Base-by-base conservation (phyloP, 805 yeast species). In the Suhomyces canberraensis region DNA sequence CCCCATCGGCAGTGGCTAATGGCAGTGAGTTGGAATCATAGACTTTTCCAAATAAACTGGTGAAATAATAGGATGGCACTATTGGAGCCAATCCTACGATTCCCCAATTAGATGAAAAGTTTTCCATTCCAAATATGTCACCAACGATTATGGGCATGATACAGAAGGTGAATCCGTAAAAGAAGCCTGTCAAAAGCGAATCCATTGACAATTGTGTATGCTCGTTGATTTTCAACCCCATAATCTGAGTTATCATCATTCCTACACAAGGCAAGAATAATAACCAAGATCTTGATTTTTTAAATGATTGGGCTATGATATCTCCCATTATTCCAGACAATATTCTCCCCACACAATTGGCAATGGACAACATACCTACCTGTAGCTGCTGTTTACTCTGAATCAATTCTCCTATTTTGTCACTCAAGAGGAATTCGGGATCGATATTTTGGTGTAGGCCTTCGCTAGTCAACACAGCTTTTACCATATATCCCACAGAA, bases 91-190 rank as follows among this genome's bases (percentile, higher is more conserved):
- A 51, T 8, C 81, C 78, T 16, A 82, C 71, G 24, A 79, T 52
- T 0, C 95, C 95, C 86, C 89, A 84, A 50, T 82, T 82, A 45
- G 74, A 78, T 6, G 85, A 75, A 48, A 84, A 82, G 35, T 74
- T 68, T 13, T 65, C 65, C 64, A 85, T 74, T 2, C 93, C 93
- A 60, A 83, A 84, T 8, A 72, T 58, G 45, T 85, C 91, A 13
- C 87, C 75, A n/a, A 82, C 72, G 15, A 85, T 75, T n/a, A 84
- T 78, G 4, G 95, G 93, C 58, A 76, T 73, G 7, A 82, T 69
- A 33, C 90, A 84, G 60, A 82, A 82, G 16, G 80, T 69, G 44
- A 78, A 73, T 1, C 95, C 95, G 58, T 85, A 85, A 26, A 81
- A 82, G 25, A 80, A 63, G 0, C 95, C 95, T 20, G 76, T 71